Conservation (phyloP, 1,284 basidiomycete genomes). For the Irpex lacteus region DNA sequence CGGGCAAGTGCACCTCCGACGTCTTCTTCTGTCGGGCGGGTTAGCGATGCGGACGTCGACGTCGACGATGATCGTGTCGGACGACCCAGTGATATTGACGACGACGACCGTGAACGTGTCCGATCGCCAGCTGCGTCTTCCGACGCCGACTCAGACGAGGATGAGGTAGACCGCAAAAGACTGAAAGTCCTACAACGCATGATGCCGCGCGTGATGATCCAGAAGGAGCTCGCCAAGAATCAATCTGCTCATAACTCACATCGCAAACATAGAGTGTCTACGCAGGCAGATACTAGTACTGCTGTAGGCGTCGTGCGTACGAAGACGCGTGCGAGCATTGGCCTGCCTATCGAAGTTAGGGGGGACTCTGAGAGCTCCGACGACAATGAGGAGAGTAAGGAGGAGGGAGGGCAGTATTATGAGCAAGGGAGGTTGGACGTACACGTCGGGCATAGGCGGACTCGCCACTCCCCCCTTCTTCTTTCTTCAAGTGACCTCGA, state of each 20-base stretch:
- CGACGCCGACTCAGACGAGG: not conserved
- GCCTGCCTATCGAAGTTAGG: not conserved
- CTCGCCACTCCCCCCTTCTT: not conserved
- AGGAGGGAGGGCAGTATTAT: no score
- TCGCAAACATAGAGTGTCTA: not conserved
- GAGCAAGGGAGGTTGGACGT: no score
- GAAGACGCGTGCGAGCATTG: not conserved
- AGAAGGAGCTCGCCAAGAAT: not conserved
- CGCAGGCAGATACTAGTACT: not conserved
- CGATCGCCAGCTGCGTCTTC: not conserved
- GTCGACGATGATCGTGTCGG: not conserved
- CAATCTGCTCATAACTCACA: not conserved
- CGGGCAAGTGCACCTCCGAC: not conserved
- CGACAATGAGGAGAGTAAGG: no score
- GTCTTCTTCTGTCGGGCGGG: not conserved
- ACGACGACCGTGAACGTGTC: not conserved
- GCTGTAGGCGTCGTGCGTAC: constrained; percentile 1
- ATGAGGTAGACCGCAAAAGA: not conserved
- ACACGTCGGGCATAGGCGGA: no score
- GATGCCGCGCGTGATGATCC: not conserved
- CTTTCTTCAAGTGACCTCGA: not conserved
- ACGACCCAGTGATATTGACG: not conserved
- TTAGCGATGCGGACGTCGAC: not conserved
- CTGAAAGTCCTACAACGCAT: not conserved
- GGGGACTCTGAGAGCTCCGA: no score